phyloP scores from a whole-genome alignment of 2,329 filamentous ascomycete species.

The Chrysoporthe austroafricana region DNA sequence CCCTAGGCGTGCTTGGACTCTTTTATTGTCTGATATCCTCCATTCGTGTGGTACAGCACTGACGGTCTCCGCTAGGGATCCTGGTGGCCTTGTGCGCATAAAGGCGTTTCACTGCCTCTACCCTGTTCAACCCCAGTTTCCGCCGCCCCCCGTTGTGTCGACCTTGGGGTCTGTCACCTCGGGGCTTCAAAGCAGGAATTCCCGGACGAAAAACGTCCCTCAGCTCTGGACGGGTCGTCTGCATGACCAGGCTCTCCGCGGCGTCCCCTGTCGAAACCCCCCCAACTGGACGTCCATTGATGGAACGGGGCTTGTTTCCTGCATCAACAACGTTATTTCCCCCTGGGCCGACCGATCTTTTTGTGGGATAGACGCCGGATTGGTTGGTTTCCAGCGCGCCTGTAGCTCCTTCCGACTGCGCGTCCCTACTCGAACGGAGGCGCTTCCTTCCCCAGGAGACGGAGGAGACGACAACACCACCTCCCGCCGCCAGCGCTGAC shows the following conservation, averaged over 20 bases:
- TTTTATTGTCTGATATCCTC: background rate
- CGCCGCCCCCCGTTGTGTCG: background rate
- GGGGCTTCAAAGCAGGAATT: background rate
- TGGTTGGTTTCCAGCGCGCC: background rate
- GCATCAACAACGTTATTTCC: background rate
- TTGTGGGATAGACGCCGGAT: background rate
- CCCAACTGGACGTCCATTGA: slow-evolving; percentile 4
- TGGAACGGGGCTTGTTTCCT: slow-evolving; percentile 15
- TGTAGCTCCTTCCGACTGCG: slow-evolving; percentile 1
- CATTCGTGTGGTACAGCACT: background rate
- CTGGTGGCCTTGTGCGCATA: slow-evolving; percentile 18
- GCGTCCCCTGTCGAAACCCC: background rate
- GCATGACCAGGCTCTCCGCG: background rate
- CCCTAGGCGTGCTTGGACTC: background rate
- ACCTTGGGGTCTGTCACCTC: background rate
- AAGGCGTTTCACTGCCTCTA: slow-evolving; percentile 24
- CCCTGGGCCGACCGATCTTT: background rate
- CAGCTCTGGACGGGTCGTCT: background rate
- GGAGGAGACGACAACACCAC: background rate
- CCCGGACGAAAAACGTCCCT: background rate
- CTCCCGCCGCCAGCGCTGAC: no score
- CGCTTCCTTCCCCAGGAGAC: slow-evolving; percentile 6
- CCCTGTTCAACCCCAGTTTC: slow-evolving; percentile 9
- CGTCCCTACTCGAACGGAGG: slow-evolving; percentile 1
- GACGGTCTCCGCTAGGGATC: slow-evolving; percentile 17